Percentiles rank a stretch among this genome's conserved stretches.
These are phyloP conservation scores for Curvularia verruculosa DNA, from an alignment of 2,329 filamentous ascomycete species.

Conservation along the genomic window DNA sequence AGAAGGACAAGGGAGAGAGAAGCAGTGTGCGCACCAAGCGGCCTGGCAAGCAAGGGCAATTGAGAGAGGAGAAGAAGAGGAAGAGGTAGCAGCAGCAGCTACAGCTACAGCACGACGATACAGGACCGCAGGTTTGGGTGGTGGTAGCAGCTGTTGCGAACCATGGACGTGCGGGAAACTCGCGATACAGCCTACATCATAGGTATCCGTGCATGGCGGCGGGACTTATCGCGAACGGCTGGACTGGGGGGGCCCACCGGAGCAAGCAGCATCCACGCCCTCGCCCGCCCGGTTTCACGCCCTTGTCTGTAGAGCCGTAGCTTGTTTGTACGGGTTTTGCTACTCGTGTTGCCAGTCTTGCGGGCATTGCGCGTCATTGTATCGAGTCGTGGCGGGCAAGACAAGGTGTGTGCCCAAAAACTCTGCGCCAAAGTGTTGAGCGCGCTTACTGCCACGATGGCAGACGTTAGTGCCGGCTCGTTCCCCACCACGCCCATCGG, in stretches of 20 bases:
- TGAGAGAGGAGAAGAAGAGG: constrained; percentile 10
- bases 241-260: constrained; percentile 15
- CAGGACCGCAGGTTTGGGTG: constrained; percentile 24
- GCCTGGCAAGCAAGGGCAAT: constrained; percentile 15
- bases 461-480: constrained; percentile 11
- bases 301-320: constrained; percentile 21
- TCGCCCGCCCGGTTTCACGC: constrained; percentile 21
- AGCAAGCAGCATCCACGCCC: constrained; percentile 19
- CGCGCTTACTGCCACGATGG: constrained; percentile 32
- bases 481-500: constrained; percentile 20
- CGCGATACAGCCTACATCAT: constrained; percentile 43
- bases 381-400: not conserved
- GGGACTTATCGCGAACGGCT: constrained; percentile 32
- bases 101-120: not conserved
- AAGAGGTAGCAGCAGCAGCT: no score
- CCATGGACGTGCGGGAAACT: constrained; percentile 40
- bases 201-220: constrained; percentile 28
- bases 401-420: constrained; percentile 7
- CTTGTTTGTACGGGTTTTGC: not conserved
- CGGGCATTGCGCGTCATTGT: constrained; percentile 1
- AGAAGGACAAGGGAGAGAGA: constrained; percentile 8
- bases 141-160: constrained; percentile 29
- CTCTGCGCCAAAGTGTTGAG: constrained; percentile 33
- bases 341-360: not conserved
- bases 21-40: constrained; percentile 6